Evolutionary conservation across 805 yeast genomes (phyloP), one percentile per base, ranked within the genome.

Genomic region (Candida nemodendra): DNA sequence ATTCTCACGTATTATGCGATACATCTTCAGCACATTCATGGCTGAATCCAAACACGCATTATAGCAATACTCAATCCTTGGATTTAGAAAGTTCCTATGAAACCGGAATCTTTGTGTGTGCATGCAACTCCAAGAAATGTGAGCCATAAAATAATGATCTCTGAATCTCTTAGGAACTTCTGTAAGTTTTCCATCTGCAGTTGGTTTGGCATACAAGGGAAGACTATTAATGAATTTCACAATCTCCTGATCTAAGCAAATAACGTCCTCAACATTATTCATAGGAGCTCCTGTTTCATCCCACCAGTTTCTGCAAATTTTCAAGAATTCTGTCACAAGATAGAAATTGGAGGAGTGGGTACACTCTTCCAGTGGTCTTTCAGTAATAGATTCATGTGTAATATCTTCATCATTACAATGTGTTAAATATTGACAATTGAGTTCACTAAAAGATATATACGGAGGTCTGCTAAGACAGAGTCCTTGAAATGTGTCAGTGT

Each of bases 361-460:
- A 15, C 34, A 31, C 15, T 31, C 34, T 11, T 31, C 26, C n/a
- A 17, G 17, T 31, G 34, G 34, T 9, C 34, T 16, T 18, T 31
- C 34, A 31, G 13, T 31, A 11, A 31, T 15, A 19, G 11, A 6
- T 11, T 31, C 34, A 18, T 18, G 24, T 17, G 34, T 18, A 18
- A 31, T 31, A 31, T 31, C 34, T 18, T 31, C 34, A 19, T 31
- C 34, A 18, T 31, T 31, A 23, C 34, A 31, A 17, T 31, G 34
- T 5, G 34, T 31, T 16, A 31, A 18, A 15, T 31, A 31, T 9
- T 6, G 25, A 19, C 34, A 31, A 19, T 31, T 23, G 15, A 31
- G 9, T 18, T 31, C 34, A 18, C 8, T n/a, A 11, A 11, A n/a
- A 15, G 24, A 18, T 11, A 31, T 18, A 31, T 31, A 31, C 8